Conservation (phyloP, 176 grass and related monocot genomes). For the Alloteropsis semialata region DNA sequence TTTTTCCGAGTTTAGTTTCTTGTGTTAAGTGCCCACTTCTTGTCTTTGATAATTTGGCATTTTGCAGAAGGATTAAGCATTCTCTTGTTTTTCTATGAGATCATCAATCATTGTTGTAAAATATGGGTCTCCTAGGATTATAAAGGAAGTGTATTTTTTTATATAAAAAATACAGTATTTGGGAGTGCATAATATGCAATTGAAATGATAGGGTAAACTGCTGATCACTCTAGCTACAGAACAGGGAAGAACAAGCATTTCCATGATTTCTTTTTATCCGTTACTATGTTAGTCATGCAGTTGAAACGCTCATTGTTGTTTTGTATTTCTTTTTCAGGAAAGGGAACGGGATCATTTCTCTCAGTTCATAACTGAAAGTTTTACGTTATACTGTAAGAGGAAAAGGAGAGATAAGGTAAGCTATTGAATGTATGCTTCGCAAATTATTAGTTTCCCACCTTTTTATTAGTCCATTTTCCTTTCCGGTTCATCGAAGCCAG, state of each 20-base stretch:
- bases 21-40: not conserved
- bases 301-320: not conserved
- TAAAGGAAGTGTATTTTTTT: not conserved
- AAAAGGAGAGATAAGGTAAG: slow-evolving; percentile 99
- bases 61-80: not conserved
- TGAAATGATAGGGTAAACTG: not conserved
- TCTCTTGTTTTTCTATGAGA: not conserved
- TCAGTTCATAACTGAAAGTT: slow-evolving; percentile 93
- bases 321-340: slow-evolving; percentile 57
- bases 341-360: slow-evolving; percentile 97
- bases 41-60: not conserved
- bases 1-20: not conserved
- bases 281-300: not conserved
- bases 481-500: not conserved
- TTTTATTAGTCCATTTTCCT: slow-evolving; percentile 21
- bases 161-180: not conserved
- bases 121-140: not conserved
- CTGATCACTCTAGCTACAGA: not conserved
- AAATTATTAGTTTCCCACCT: not conserved
- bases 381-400: slow-evolving; percentile 93
- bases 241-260: not conserved
- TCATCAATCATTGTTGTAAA: not conserved
- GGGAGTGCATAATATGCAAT: not conserved
- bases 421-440: slow-evolving; percentile 24
- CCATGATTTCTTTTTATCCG: not conserved